These are phyloP conservation scores for Leonotis leonurus DNA, from an alignment of 257 asterid species.

Conservation along the genomic window DNA sequence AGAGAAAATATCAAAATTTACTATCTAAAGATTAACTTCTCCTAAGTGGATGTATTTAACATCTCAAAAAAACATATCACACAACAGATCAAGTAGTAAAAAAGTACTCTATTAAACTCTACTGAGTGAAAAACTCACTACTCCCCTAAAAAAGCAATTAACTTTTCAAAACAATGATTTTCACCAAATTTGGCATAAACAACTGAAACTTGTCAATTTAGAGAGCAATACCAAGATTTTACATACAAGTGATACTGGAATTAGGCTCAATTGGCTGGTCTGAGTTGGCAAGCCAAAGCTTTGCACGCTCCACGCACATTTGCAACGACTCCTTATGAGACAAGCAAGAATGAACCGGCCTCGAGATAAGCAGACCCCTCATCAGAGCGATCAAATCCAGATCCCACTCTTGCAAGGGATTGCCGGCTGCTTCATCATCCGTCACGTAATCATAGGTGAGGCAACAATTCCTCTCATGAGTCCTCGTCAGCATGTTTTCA, in stretches of 20 bases:
- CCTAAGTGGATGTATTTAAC: background rate
- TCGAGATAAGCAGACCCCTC: slow-evolving; percentile 49
- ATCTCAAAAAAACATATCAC: background rate
- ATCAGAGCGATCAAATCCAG: slow-evolving; percentile 69
- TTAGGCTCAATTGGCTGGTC: slow-evolving; percentile 47
- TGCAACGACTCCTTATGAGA: slow-evolving; percentile 61
- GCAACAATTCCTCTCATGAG: slow-evolving; percentile 81
- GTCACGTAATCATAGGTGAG: slow-evolving; percentile 80
- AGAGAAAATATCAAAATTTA: background rate
- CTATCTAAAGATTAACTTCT: background rate
- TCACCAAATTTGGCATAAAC: background rate
- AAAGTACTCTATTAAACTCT: background rate
- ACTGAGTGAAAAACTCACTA: background rate
- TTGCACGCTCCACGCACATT: slow-evolving; percentile 69
- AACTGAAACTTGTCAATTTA: background rate
- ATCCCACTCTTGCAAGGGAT: slow-evolving; percentile 60
- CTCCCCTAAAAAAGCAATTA: background rate
- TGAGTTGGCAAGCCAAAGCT: slow-evolving; percentile 58
- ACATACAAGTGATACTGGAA: slow-evolving; percentile 58
- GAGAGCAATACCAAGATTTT: background rate
- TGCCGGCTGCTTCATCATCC: slow-evolving; percentile 57
- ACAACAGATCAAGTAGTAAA: background rate
- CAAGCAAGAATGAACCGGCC: slow-evolving; percentile 54
- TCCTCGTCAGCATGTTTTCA: slow-evolving; percentile 49
- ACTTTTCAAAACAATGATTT: background rate